Base-by-base conservation (phyloP, 345 rosid species). In the Melaleuca quinquenervia region DNA sequence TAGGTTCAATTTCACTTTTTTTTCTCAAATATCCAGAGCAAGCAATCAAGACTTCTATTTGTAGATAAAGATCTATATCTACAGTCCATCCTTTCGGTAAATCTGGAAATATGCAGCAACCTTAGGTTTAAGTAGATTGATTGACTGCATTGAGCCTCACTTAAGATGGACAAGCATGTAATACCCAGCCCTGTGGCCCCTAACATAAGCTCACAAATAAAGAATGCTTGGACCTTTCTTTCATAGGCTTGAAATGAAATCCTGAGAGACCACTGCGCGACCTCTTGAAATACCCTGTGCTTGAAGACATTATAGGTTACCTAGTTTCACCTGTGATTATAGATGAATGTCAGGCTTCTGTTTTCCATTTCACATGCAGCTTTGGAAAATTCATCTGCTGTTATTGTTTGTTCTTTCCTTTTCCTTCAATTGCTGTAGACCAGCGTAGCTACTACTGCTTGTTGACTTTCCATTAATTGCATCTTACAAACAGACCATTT, bases 401-500 rank as follows among this genome's bases (percentile, higher is more conserved):
- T 70, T 16, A 8, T 0, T 36, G 60, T 86, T 32, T 70, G 52
- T 74, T 89, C 52, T 51, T 50, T 64, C 76, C 86, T 22, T 41
- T 11, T 51, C 51, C 56, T 44, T 36, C n/a, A 32, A 41, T 6
- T 84, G 24, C 70, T 49, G 21, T 5, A 11, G 56, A 84, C 74
- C 49, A 27, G 16, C n/a, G 24, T 32, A 70, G 78, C 78, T 32
- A 70, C 48, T 70, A 32, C 24, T 70, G 48, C 12, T 53, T 53
- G 3, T 70, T 70, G 24, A 70, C 78, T 70, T 70, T 32, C 36
- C 45, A 32, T 29, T 64, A 64, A 41, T 8, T 70, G 50, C 85
- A 55, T 60, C 48, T 82, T 52, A 10, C 48, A 27, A 87, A 87
- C 93, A 96, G 98, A 41, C 96, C 98, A 48, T 97, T 97, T 91